Base-by-base conservation (phyloP, 129 eudicot genomes). In the Chrysanthemum seticuspe region DNA sequence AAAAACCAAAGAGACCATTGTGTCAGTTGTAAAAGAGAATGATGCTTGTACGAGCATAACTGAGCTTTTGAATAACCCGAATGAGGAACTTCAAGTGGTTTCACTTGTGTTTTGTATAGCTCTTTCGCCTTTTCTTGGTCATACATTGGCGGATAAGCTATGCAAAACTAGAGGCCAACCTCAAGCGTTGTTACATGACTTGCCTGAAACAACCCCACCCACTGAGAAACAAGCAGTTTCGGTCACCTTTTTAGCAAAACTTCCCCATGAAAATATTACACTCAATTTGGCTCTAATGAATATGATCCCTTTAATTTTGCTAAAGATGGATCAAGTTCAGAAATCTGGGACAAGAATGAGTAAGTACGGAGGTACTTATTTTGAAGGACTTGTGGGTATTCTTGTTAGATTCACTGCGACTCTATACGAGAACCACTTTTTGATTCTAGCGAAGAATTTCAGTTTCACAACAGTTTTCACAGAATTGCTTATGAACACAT, bases 301-400 rank as follows among this genome's bases (percentile, higher is more conserved):
- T 27, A 58, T 63, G 8, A 72, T 84, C 50, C 88, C 92, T 10
- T 73, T 19, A 61, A 78, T 89, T 47, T 34, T 86, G 55, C 55
- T 56, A 75, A 72, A 67, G 10, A 72, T 86, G 3, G 62, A 60
- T 64, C 79, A 82, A 65, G 72, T 86, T 77, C 88, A 78, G 60
- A 71, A 16, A 52, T 72, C 62, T 12, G 87, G 96, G 12, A 67
- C 76, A 44, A 74, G 92, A 80, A 73, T 75, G 74, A 86, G 87
- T 82, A 81, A 85, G 73, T 68, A 83, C 66, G 86, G 82, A 75
- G 70, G 74, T 70, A 62, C 70, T 78, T 89, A 82, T 71, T 67
- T 89, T 23, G 96, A 89, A 78, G 92, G 92, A 34, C 81, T 89
- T 21, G 90, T 89, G 67, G 96, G 96, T 9, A 76, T 83, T 72